Conservation (phyloP, 129 eudicot genomes). For the Ambrosia trifida region DNA sequence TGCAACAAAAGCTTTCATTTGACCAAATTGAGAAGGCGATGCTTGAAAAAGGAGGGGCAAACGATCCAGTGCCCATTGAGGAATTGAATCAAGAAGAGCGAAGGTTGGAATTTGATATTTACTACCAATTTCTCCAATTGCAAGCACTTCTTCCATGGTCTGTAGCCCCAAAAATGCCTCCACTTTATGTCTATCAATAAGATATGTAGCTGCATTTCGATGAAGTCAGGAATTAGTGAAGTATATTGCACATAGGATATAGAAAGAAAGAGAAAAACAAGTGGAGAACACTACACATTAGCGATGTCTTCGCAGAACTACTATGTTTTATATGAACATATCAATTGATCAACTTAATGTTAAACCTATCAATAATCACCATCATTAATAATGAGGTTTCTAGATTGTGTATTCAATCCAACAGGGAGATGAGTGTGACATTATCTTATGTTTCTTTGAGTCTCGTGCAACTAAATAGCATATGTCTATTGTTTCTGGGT, state of each 20-base stretch:
- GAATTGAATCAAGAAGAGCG: conserved; percentile 46
- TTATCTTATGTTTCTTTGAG: too few relatives aligned
- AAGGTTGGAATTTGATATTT: conserved; percentile 41
- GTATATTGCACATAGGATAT: conserved; percentile 12
- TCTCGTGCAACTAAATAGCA: too few relatives aligned
- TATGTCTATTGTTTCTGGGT: too few relatives aligned
- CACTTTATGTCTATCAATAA: conserved; percentile 35
- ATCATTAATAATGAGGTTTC: not conserved
- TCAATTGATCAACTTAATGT: conserved; percentile 1
- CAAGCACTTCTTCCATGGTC: conserved; percentile 46
- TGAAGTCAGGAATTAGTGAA: conserved; percentile 11
- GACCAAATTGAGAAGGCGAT: conserved; percentile 33
- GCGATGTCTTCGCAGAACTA: not conserved
- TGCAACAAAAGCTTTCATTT: conserved; percentile 50
- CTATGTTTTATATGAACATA: too few relatives aligned
- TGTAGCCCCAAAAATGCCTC: conserved; percentile 53
- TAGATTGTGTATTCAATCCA: too few relatives aligned
- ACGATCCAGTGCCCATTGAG: conserved; percentile 37
- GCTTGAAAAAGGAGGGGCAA: conserved; percentile 58
- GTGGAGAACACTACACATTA: not conserved
- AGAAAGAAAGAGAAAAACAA: not conserved
- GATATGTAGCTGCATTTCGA: conserved; percentile 49
- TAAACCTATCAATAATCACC: not conserved
- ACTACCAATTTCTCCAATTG: conserved; percentile 38
- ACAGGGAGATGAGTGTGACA: too few relatives aligned